Percentiles rank a stretch among this genome's conserved stretches.
Evolutionary conservation across 768 basidiomycete species (phyloP).

Genomic region (Leccinum arenicola): DNA sequence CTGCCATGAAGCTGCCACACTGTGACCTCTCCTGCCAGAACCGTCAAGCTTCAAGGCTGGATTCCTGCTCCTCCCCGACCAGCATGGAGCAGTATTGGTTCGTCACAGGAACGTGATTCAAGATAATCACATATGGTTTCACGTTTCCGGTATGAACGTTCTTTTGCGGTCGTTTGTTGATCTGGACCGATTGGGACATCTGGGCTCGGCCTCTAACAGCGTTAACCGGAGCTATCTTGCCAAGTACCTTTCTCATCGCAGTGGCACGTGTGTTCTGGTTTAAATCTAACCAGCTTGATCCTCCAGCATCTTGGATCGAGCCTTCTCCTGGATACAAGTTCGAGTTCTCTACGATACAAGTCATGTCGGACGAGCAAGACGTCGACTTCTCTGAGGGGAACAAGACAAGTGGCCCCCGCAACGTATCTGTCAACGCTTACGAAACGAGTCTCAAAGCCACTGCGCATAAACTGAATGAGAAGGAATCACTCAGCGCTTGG

Average conservation of each 20-base stretch:
- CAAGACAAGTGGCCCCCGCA: constrained; percentile 8
- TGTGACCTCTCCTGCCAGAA: neutral
- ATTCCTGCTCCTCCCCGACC: neutral
- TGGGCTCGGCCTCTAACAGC: neutral
- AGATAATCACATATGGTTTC: neutral
- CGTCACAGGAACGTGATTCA: neutral
- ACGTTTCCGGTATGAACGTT: constrained; percentile 4
- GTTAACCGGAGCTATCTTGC: constrained; percentile 1
- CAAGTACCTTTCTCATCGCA: neutral
- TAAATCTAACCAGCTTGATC: constrained; percentile 16
- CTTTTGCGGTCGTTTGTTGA: neutral
- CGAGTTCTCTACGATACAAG: neutral
- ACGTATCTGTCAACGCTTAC: constrained; percentile 24
- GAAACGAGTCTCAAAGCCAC: constrained; percentile 22
- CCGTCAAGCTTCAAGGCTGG: neutral
- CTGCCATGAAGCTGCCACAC: neutral
- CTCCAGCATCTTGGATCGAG: neutral
- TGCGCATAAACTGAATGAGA: constrained; percentile 28
- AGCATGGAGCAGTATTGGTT: neutral
- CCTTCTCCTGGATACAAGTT: neutral
- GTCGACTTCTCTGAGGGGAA: constrained; percentile 5
- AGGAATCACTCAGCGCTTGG: constrained; percentile 51
- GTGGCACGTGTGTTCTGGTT: constrained; percentile 25
- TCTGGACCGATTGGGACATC: neutral
- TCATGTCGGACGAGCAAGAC: constrained; percentile 25